Base-by-base conservation (phyloP, 345 rosid species). In the Lepidium aucheri region DNA sequence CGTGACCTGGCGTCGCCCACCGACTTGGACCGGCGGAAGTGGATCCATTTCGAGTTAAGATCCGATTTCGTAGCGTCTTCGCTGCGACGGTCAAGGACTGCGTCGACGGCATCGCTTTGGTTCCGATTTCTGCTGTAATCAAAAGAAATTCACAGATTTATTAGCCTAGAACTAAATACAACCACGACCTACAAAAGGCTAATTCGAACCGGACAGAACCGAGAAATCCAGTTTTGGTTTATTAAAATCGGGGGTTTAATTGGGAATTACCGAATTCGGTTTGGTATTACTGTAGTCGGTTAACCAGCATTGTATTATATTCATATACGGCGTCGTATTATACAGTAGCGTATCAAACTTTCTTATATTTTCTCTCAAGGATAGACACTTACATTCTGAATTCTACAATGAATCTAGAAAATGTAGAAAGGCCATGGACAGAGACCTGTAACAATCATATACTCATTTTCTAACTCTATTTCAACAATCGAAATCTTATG, bases 1-100 rank as follows among this genome's bases (percentile, higher is more conserved):
- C 93, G 70, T 94, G 97, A 14, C 99, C 99, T 0, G 93, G 93
- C 8, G 81, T 65, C 10, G 83, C 43, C 97, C 96, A 90, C 4
- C 96, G 80, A 78, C 95, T 88, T 2, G 96, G 79, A 0, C 88
- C 96, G 9, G 85, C 77, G 6, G 83, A 84, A 54, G 86, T 69
- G 13, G 92, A 79, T 68, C 79, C 80, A 43, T 67, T 61, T 11
- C 84, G 59, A 3, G 71, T 51, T 34, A 85, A 63, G 53, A 86
- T 77, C 44, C 96, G 90, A 49, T 77, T 88, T 67, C 92, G 87
- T 74, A 93, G 80, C 70, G 81, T 74, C 80, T 64, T 74, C 45
- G 81, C 76, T 65, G 72, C 76, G 72, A 62, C 72, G 73, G 73
- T 76, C 68, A 76, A 33, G 38, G 72, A 36, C 68, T 76, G 68